Evolutionary conservation across 2,329 filamentous ascomycete genomes (phyloP).

Genomic region (Aspergillaceae sp.): DNA sequence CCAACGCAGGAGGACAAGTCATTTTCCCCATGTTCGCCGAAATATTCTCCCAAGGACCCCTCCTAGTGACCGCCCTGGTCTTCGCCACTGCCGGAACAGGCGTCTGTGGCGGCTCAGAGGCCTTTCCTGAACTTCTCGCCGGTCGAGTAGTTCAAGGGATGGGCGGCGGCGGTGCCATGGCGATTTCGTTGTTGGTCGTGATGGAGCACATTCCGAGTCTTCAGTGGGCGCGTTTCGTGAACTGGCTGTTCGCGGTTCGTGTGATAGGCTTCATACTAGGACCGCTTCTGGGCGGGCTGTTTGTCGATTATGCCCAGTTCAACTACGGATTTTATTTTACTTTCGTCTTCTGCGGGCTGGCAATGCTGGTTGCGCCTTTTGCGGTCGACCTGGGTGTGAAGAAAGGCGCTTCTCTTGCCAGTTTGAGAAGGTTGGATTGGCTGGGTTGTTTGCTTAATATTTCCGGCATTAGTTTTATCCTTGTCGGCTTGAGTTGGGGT

Average conservation of each 20-base stretch:
- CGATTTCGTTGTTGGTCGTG: slow-evolving; percentile 36
- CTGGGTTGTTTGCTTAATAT: slow-evolving; percentile 34
- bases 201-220: slow-evolving; percentile 32
- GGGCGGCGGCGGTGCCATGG: slow-evolving; percentile 39
- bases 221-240: slow-evolving; percentile 25
- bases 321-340: slow-evolving; percentile 25
- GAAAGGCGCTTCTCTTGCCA: slow-evolving; percentile 14
- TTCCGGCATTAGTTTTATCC: slow-evolving; percentile 27
- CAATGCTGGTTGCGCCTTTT: slow-evolving; percentile 22
- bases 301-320: slow-evolving; percentile 16
- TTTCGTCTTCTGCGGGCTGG: slow-evolving; percentile 23
- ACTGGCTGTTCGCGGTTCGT: slow-evolving; percentile 24
- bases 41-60: slow-evolving; percentile 39
- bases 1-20: slow-evolving; percentile 19
- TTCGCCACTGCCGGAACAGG: slow-evolving; percentile 42
- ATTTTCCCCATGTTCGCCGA: slow-evolving; percentile 24
- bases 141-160: slow-evolving; percentile 40
- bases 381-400: slow-evolving; percentile 19
- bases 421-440: slow-evolving; percentile 33
- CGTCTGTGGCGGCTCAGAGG: slow-evolving; percentile 33
- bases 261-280: slow-evolving; percentile 24
- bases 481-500: slow-evolving; percentile 38
- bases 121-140: slow-evolving; percentile 31
- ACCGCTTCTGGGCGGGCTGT: slow-evolving; percentile 19
- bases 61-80: slow-evolving; percentile 36